Percentiles rank a stretch among this genome's conserved stretches.
Evolutionary conservation across 345 rosid species (phyloP).

Genomic region (Arabidopsis arenosa): DNA sequence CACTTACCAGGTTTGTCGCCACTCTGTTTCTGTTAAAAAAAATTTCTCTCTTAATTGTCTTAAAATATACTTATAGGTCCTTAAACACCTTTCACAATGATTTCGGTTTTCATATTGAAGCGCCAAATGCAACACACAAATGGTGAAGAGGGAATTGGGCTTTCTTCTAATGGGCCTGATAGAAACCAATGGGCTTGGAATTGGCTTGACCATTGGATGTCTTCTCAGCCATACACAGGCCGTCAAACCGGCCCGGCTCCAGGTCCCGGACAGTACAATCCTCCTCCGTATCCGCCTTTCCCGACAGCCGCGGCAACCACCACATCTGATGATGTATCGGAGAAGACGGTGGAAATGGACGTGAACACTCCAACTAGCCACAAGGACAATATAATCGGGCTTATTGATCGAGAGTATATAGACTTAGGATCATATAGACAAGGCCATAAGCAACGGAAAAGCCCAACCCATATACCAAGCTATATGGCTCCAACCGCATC

Average conservation of each 20-base stretch:
- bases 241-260: slow-evolving; percentile 51
- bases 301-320: slow-evolving; percentile 50
- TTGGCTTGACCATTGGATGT: slow-evolving; percentile 97
- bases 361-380: slow-evolving; percentile 47
- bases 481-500: slow-evolving; percentile 92
- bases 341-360: slow-evolving; percentile 88
- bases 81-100: background rate
- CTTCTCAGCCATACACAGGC: slow-evolving; percentile 65
- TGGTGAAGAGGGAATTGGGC: slow-evolving; percentile 45
- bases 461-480: slow-evolving; percentile 61
- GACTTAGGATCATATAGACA: slow-evolving; percentile 46
- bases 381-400: slow-evolving; percentile 34
- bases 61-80: background rate
- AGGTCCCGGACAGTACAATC: slow-evolving; percentile 52
- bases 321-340: slow-evolving; percentile 71
- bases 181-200: slow-evolving; percentile 87
- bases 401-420: slow-evolving; percentile 40
- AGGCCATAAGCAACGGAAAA: slow-evolving; percentile 47
- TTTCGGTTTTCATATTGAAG: slow-evolving; percentile 31
- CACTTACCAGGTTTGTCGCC: slow-evolving; percentile 52
- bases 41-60: background rate
- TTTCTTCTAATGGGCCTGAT: slow-evolving; percentile 50
- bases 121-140: slow-evolving; percentile 50
- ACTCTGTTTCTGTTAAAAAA: background rate
- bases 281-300: slow-evolving; percentile 59